A percentile compares a stretch with the other conserved stretches of the same genome.
Evolutionary conservation across 2,329 filamentous ascomycete genomes (phyloP).

Genomic region (Alternaria novae-zelandiae): DNA sequence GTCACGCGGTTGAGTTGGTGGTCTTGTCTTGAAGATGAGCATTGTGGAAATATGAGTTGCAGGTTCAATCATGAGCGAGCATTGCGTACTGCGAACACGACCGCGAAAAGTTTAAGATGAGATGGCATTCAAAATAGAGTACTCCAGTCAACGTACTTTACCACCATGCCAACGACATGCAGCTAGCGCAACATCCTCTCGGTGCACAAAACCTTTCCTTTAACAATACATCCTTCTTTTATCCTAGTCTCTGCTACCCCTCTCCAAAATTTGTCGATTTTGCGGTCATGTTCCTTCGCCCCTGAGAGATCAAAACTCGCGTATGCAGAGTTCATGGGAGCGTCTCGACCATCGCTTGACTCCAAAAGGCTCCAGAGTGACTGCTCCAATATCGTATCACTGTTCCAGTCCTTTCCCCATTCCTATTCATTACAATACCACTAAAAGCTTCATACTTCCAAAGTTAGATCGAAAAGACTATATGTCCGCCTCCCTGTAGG

Average conservation of each 20-base stretch:
- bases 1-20: neutral
- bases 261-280: neutral
- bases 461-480: neutral
- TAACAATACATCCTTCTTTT: fast-evolving
- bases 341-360: neutral
- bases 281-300: neutral
- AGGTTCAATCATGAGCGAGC: neutral
- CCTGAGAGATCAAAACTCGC: neutral
- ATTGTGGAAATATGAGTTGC: neutral
- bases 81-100: neutral
- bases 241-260: neutral
- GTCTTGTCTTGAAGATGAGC: neutral
- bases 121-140: neutral
- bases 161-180: neutral
- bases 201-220: neutral
- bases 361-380: neutral
- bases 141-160: neutral
- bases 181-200: neutral
- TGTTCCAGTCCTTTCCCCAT: neutral
- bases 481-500: neutral
- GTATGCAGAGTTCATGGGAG: neutral
- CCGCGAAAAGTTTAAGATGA: neutral
- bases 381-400: neutral
- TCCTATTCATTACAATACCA: neutral
- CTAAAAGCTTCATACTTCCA: neutral